Evolutionary conservation across 208 protist species (phyloP).

Genomic region (Wallacemonas rigidus): DNA sequence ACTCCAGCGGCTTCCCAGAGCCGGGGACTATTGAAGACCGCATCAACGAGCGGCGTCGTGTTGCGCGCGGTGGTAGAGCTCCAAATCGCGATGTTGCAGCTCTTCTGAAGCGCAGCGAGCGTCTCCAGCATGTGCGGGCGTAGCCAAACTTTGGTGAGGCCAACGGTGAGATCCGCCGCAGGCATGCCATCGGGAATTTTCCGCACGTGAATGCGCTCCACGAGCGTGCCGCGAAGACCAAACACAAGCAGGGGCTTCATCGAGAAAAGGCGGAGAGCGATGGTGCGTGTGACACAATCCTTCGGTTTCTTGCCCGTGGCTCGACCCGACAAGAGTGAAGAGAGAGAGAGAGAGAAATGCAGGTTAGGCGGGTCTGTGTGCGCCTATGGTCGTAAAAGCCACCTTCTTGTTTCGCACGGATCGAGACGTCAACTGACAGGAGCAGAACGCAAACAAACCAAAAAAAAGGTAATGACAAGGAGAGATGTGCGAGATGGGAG

Average conservation of each 20-base stretch:
- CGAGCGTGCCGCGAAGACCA: conserved; percentile 82
- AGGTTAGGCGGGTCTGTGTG: too few relatives aligned
- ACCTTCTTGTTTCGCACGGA: too few relatives aligned
- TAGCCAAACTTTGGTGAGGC: conserved; percentile 81
- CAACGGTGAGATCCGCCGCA: conserved; percentile 66
- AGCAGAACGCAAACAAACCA: too few relatives aligned
- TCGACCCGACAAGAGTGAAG: background rate
- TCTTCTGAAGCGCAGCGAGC: conserved; percentile 58
- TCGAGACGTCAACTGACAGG: too few relatives aligned
- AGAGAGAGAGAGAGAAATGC: conserved; percentile 1
- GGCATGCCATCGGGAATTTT: conserved; percentile 62
- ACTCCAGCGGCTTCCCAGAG: conserved; percentile 9
- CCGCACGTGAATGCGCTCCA: conserved; percentile 81
- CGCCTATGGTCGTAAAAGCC: too few relatives aligned
- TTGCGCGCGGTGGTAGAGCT: conserved; percentile 87
- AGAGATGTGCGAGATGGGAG: too few relatives aligned
- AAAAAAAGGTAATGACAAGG: too few relatives aligned
- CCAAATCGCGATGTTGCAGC: conserved; percentile 87
- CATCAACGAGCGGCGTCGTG: conserved; percentile 76
- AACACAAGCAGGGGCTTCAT: conserved; percentile 84
- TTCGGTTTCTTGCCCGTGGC: too few relatives aligned
- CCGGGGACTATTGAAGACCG: conserved; percentile 49
- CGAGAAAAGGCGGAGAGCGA: background rate
- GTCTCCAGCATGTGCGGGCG: conserved; percentile 68
- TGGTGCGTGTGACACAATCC: too few relatives aligned